Evolutionary conservation across 2,329 filamentous ascomycete genomes (phyloP), one percentile per base, ranked within the genome.

Genomic region (Ceratocystis eucalypticola): DNA sequence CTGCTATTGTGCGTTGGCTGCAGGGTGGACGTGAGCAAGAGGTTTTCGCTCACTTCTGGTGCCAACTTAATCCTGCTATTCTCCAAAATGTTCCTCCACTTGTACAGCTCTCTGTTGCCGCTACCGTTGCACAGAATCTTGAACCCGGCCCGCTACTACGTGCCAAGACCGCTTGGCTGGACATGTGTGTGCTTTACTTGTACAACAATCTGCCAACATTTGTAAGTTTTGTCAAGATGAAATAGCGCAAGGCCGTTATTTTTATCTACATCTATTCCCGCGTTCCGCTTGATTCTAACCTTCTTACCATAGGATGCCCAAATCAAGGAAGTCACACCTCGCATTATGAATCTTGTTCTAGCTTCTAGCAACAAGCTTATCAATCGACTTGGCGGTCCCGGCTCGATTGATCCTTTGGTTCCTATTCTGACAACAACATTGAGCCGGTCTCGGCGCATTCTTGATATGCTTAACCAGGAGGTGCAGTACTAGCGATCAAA

Each of bases 1-100:
- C 83, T 65, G 86, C 83, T 53, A 80, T 86, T 72, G 80, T 88
- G 66, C 81, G 82, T 68, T 88, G 85, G 85, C 81, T 88, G 66
- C 85, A 88, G 74, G 81, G 81, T 70, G 81, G 80, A 17, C 80
- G 82, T 44, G 81, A 85, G 72, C 80, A 85, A 67, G 82, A 85
- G 68, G 81, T 88, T 64, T 88, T 87, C 73, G 78, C 81, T 41
- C 74, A 74, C 41, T 76, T 76, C 68, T 70, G 68, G 68, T 69
- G 65, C 20, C 65, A 65, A 20, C 71, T 78, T 10, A 74, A 74
- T 68, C 73, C 76, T 0, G 69, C 70, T 69, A 77, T 77, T 69
- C 77, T 88, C 67, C 79, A 79, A 66, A 79, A 80, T 41, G 74
- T 88, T 63, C 83, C 83, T 61, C 82, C 84, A 20, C 77, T 88